phyloP scores from a whole-genome alignment of 1,139 yeast species.

The Diutina catenulata region DNA sequence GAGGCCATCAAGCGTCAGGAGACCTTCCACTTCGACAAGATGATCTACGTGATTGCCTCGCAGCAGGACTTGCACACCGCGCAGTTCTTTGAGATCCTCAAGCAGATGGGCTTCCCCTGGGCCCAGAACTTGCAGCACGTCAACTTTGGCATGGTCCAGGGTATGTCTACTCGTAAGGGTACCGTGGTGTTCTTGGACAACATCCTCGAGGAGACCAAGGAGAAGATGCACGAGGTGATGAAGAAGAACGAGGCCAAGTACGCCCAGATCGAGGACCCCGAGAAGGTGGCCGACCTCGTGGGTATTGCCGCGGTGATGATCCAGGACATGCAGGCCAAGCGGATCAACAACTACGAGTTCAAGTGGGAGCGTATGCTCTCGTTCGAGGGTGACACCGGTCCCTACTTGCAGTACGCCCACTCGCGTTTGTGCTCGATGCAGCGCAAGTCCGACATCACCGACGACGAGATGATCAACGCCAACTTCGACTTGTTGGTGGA shows the following conservation, averaged over 20 bases:
- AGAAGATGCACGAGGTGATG: constrained; percentile 96
- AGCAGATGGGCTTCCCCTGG: constrained; percentile 89
- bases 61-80: constrained; percentile 94
- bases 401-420: constrained; percentile 96
- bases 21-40: constrained; percentile 79
- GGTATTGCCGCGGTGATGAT: constrained; percentile 98
- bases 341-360: constrained; percentile 91
- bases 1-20: constrained; percentile 90
- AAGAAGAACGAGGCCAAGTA: constrained; percentile 84
- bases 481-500: constrained; percentile 65
- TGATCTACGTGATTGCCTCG: constrained; percentile 90
- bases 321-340: constrained; percentile 97
- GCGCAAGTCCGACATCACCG: constrained; percentile 58
- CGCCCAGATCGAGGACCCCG: constrained; percentile 90
- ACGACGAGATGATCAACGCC: constrained; percentile 41
- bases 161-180: constrained; percentile 98
- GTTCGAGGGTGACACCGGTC: constrained; percentile 99
- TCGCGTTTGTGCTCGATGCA: constrained; percentile 93
- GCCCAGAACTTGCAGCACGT: constrained; percentile 69
- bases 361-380: constrained; percentile 98
- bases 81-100: constrained; percentile 90
- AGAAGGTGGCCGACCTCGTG: constrained; percentile 85
- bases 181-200: constrained; percentile 95
- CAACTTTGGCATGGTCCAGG: constrained; percentile 96
- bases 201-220: constrained; percentile 88